Evolutionary conservation across 2,329 filamentous ascomycete species (phyloP).

Genomic region (Lecanicillium sp.): DNA sequence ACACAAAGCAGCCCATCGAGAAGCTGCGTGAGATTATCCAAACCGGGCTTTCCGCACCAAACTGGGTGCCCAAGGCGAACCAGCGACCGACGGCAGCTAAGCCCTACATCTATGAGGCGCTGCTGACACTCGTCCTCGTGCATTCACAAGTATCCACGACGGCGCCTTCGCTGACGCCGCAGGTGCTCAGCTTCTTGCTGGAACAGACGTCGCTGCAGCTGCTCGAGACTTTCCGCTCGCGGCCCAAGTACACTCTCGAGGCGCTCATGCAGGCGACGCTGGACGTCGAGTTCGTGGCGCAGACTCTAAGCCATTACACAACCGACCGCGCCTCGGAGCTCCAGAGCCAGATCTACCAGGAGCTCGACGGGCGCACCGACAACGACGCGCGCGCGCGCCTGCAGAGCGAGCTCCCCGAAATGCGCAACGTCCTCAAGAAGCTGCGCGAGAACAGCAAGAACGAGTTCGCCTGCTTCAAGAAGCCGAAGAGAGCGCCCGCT

Average conservation of each 20-base stretch:
- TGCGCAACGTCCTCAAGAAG: constrained; percentile 81
- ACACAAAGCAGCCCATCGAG: constrained; percentile 72
- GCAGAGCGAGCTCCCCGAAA: constrained; percentile 82
- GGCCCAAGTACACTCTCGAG: constrained; percentile 64
- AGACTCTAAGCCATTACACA: constrained; percentile 86
- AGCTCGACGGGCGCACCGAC: constrained; percentile 82
- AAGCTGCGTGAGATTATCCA: constrained; percentile 64
- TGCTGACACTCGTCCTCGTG: constrained; percentile 80
- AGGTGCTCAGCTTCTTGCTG: constrained; percentile 80
- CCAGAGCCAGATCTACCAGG: constrained; percentile 87
- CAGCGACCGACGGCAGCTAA: constrained; percentile 66
- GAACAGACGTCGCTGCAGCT: constrained; percentile 75
- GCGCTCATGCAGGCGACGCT: constrained; percentile 95
- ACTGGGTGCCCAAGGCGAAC: constrained; percentile 60
- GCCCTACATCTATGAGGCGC: constrained; percentile 82
- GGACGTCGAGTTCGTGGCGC: constrained; percentile 93
- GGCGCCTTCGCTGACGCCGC: constrained; percentile 65
- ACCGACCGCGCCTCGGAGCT: constrained; percentile 74
- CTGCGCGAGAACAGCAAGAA: constrained; percentile 74
- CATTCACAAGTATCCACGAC: constrained; percentile 86
- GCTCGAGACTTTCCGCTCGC: constrained; percentile 69
- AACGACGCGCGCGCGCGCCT: constrained; percentile 74
- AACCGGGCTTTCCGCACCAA: constrained; percentile 61
- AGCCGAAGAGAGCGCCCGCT: constrained; percentile 43
- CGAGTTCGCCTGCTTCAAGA: constrained; percentile 82